Percentiles rank a stretch among this genome's conserved stretches.
Evolutionary conservation across 345 rosid genomes (phyloP).

Genomic region (Citrus sinensis): DVS_A1.0 CM039161.1:17929501-17930000

Average conservation of each 20-base stretch:
- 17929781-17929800: constrained; percentile 33
- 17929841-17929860: constrained; percentile 72
- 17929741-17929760: constrained; percentile 45
- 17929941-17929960: constrained; percentile 19
- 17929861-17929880: constrained; percentile 71
- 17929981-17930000: constrained; percentile 25
- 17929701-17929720: constrained; percentile 53
- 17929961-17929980: constrained; percentile 19
- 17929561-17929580: constrained; percentile 42
- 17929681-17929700: constrained; percentile 48
- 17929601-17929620: constrained; percentile 37
- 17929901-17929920: constrained; percentile 87
- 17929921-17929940: constrained; percentile 75
- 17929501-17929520: constrained; percentile 38
- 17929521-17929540: constrained; percentile 71
- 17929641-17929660: constrained; percentile 36
- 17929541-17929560: constrained; percentile 51
- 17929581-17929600: constrained; percentile 77
- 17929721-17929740: constrained; percentile 49
- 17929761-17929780: constrained; percentile 45
- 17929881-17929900: constrained; percentile 27
- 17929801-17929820: constrained; percentile 30
- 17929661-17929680: constrained; percentile 73
- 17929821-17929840: constrained; percentile 43
- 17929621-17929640: constrained; percentile 29